Evolutionary conservation across 257 asterid species (phyloP), one percentile per base, ranked within the genome.

Genomic region (Ehretia macrophylla): DNA sequence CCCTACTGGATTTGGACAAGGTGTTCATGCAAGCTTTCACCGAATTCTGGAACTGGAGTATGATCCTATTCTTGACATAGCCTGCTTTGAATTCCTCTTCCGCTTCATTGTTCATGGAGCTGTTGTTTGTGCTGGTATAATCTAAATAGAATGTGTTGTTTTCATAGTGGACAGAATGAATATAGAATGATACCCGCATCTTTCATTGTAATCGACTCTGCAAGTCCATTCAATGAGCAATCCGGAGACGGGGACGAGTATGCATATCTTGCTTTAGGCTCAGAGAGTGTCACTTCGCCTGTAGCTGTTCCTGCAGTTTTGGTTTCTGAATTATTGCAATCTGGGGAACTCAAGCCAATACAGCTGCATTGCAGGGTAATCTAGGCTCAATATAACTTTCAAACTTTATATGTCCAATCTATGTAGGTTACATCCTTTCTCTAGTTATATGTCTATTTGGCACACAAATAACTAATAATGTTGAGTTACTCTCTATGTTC

Each of bases 281-380:
- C 65, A 62, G 58, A 47, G 21, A 39, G 53, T 48, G 64, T 50
- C 44, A 48, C 77, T 55, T 67, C 75, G 51, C 71, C 62, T 12
- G 59, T 32, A 50, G 64, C 72, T 67, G 71, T 62, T 51, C 71
- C 91, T 53, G 20, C 67, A 51, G 62, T 72, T 76, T 60, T 82
- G 74, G 77, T 85, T 68, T 83, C 74, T 67, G 90, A 88, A 68
- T 72, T 74, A 54, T 44, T 62, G 64, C 70, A 71, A 55, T 63
- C 62, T 47, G 56, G 73, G 53, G 79, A 62, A 65, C 67, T 66
- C 51, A 74, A 78, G 64, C 83, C 82, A 27, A 49, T 76, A 75
- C 84, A 79, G 60, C 76, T 88, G 51, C 83, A 81, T 40, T 78
- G 86, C 95, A 78, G 94, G 95, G 99, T 92, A 81, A 78, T 60